Base-by-base conservation (phyloP, 176 grass and related monocot species). In the Bolboschoenus planiculmis region DNA sequence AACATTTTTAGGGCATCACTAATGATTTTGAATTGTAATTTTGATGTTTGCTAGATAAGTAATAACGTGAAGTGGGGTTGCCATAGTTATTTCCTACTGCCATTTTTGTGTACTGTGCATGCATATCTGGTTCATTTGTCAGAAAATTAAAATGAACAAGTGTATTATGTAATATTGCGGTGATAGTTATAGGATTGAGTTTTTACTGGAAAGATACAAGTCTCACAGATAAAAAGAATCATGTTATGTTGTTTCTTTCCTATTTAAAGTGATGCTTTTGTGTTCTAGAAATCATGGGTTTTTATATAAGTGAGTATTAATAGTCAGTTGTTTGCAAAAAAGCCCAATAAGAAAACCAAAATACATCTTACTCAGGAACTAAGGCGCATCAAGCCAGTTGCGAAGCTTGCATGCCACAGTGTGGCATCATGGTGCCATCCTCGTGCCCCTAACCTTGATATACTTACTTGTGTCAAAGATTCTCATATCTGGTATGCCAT, bases 341-440 rank as follows among this genome's bases (percentile, higher is more conserved):
- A 23, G 35, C 35, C 35, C 36, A 70, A 70, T 70, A n/a, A 40
- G n/a, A 42, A 37, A 42, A 40, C 7, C 44, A 33, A 50, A 48
- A 31, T 48, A 51, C 11, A 30, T 79, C 3, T 40, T 84, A 30
- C 65, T 67, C 79, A 99, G 97, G 91, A 99, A 99, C 87, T 99
- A 82, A 96, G 97, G 58, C 92, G 92, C 56, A 99, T 99, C 78
- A 99, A 99, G 84, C 97, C 97, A 78, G 93, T 99, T 70, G 80
- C 91, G 44, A 99, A 93, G 87, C 93, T 99, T 93, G 89, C 97
- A 84, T 99, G 96, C 43, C 96, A 99, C 79, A 99, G 96, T 85
- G 92, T 99, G 84, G 87, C 92, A 93, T 99, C 96, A n/a, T 99
- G 96, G 96, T 95, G 92, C 47, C 96, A 99, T 87, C 92, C 96